Conservation (phyloP, 192 early-diverging fungal genomes). For the Podochytrium sp. region DNA sequence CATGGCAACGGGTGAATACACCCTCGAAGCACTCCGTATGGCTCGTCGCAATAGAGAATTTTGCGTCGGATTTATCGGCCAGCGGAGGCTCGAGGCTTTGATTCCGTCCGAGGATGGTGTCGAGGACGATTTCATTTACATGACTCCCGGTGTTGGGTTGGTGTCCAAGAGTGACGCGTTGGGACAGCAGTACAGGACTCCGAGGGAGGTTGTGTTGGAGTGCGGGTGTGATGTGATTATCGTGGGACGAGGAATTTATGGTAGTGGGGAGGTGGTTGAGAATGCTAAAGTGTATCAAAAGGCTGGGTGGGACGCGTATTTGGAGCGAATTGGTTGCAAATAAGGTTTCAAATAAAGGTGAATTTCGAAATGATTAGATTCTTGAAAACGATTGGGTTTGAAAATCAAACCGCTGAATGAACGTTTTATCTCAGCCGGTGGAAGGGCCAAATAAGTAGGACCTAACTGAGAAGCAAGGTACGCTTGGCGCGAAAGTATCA, state of each 20-base stretch:
- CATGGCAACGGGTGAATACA: constrained; percentile 83
- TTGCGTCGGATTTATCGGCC: constrained; percentile 94
- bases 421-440: too few species aligned
- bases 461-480: too few species aligned
- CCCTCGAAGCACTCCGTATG: constrained; percentile 81
- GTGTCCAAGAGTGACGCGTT: constrained; percentile 81
- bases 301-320: constrained; percentile 96
- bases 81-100: constrained; percentile 60
- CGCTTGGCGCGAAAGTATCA: too few species aligned
- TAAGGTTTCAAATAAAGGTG: too few species aligned
- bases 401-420: too few species aligned
- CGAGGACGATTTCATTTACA: constrained; percentile 86
- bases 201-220: constrained; percentile 81
- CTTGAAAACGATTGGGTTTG: too few species aligned
- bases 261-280: constrained; percentile 53
- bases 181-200: constrained; percentile 96
- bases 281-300: constrained; percentile 87
- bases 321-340: constrained; percentile 51
- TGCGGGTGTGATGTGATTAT: constrained; percentile 95
- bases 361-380: too few species aligned
- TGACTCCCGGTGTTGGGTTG: constrained; percentile 95
- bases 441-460: too few species aligned
- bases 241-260: constrained; percentile 97
- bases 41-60: constrained; percentile 86
- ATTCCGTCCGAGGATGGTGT: neutral